phyloP scores from a whole-genome alignment of 148 eudicot species.

The Amaranthus hypochondriacus region DNA sequence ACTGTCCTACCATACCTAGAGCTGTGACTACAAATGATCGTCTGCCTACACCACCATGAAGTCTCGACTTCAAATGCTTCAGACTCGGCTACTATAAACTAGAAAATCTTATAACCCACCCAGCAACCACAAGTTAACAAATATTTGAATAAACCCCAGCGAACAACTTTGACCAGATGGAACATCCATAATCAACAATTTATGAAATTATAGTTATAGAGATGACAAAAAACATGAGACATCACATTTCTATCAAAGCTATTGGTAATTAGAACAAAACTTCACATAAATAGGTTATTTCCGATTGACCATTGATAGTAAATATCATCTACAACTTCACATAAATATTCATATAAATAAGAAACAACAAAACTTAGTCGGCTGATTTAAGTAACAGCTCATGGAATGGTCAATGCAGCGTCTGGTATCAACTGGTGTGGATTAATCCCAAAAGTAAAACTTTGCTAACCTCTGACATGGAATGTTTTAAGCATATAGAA shows the following conservation, averaged over 20 bases:
- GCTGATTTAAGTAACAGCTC: neutral
- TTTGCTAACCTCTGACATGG: neutral
- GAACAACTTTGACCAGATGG: no score
- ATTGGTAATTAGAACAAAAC: no score
- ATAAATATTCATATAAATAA: neutral
- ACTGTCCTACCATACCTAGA: neutral
- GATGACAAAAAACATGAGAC: no score
- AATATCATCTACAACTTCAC: no score
- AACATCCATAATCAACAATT: no score
- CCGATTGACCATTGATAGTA: no score
- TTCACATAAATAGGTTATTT: no score
- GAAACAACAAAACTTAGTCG: neutral
- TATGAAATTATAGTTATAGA: no score
- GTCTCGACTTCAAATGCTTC: no score
- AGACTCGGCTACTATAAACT: no score
- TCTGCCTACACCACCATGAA: neutral
- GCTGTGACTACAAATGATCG: neutral
- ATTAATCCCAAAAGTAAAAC: neutral
- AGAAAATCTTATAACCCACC: no score
- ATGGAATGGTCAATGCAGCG: neutral
- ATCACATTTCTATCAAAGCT: no score
- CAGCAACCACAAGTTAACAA: neutral
- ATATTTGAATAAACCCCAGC: neutral
- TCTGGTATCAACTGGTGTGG: neutral
- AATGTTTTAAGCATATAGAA: neutral